Percentiles rank a stretch among this genome's conserved stretches.
Evolutionary conservation across 2,329 filamentous ascomycete species (phyloP).

Genomic region (Penicillium sp.): DNA sequence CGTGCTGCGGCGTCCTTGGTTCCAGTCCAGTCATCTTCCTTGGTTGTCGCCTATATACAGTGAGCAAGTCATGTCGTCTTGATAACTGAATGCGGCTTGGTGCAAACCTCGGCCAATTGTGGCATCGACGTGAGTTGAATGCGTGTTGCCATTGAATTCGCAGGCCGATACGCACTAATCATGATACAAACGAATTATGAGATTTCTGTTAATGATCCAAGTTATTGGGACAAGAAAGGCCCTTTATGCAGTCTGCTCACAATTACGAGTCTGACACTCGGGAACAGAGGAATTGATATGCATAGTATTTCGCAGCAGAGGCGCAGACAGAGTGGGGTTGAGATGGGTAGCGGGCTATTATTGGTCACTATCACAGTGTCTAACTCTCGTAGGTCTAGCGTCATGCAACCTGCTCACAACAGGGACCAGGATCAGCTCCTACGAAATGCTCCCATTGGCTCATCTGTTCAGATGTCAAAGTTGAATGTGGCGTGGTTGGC

Average conservation of each 20-base stretch:
- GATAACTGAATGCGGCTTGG: constrained; percentile 6
- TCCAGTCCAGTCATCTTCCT: constrained; percentile 51
- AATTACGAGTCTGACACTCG: not conserved
- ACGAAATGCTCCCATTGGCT: too few species aligned
- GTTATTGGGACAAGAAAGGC: not conserved
- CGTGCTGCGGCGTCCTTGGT: constrained; percentile 44
- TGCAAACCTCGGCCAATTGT: constrained; percentile 42
- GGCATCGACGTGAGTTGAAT: constrained; percentile 36
- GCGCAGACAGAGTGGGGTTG: not conserved
- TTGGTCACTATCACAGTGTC: not conserved
- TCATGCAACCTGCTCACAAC: constrained; percentile 26
- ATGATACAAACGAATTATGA: not conserved
- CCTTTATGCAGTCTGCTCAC: constrained; percentile 1
- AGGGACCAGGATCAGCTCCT: not conserved
- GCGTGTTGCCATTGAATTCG: constrained; percentile 10
- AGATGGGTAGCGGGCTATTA: not conserved
- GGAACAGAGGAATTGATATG: not conserved
- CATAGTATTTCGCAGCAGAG: not conserved
- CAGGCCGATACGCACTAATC: constrained; percentile 11
- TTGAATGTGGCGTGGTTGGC: too few species aligned
- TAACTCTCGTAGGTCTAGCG: constrained; percentile 7
- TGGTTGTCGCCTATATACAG: constrained; percentile 35
- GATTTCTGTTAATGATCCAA: not conserved
- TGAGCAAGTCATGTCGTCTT: constrained; percentile 28
- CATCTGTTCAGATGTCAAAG: too few species aligned